Evolutionary conservation across 225 moss, liverwort and hornwort species (phyloP), one percentile per base, ranked within the genome.

Genomic region (Ulota crispa): DNA sequence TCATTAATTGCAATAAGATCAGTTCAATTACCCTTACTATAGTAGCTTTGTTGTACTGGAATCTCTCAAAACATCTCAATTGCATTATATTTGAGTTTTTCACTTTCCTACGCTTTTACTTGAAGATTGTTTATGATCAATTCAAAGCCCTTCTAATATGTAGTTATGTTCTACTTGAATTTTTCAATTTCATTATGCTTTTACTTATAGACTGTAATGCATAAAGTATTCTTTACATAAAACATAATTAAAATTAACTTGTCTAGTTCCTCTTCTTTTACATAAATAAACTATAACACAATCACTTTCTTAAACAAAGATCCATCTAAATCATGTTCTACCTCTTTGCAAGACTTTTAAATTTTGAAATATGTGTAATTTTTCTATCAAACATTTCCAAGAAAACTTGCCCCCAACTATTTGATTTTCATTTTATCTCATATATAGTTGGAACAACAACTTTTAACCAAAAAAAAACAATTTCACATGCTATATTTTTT

Each of bases 41-140:
- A 0, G 1, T n/a, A 72, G 1, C 5, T 55, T 36, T 0, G 0
- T 0, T 34, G 8, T 34, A 13, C 0, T 0, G 12, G 0, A 31
- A 0, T 4, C 7, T 13, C 3, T 54, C 31, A 23, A 54, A 72
- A 0, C 15, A 53, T 0, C 21, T 0, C 13, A 72, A 53, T 4
- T 21, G 52, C 13, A 0, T 23, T 20, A 3, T 52, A 53, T 0
- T 20, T 12, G 14, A 72, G 27, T 32, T 0, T 0, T 31, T 13
- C 0, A 12, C 19, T 0, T 71, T 1, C 7, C 20, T 31, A 0
- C 3, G 0, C 12, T 31, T 71, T 23, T 23, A 13, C 7, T 3
- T 19, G 27, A 28, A 20, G 0, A 30, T 19, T 50, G 1, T 1
- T 6, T 3, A 23, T 7, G 11, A 21, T 53, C 4, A 32, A n/a